These are phyloP conservation scores for Plasmodium cynomolgi DNA, from an alignment of 169 alveolate species.

Conservation along the genomic window DNA sequence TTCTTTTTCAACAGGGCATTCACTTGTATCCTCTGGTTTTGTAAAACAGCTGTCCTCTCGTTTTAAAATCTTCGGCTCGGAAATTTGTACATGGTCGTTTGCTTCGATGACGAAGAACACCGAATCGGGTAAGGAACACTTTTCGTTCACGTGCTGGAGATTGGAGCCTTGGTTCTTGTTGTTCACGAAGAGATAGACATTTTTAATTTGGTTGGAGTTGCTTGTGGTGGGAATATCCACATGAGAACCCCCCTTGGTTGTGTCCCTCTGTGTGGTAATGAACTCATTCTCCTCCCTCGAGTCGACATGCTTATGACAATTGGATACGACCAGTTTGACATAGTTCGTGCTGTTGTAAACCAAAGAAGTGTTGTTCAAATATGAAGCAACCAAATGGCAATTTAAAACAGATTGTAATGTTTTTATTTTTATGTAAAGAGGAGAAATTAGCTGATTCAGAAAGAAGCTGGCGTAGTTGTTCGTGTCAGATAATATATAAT, in stretches of 20 bases:
- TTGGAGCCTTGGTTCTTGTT: background rate
- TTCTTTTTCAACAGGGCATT: background rate
- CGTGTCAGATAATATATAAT: background rate
- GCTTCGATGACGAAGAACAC: conserved; percentile 22
- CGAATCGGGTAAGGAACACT: background rate
- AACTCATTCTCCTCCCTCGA: background rate
- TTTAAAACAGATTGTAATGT: conserved; percentile 29
- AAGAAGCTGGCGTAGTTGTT: conserved; percentile 23
- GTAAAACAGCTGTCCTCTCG: background rate
- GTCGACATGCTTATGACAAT: conserved; percentile 4
- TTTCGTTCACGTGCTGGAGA: background rate
- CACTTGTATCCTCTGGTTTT: background rate
- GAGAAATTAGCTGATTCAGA: conserved; percentile 40
- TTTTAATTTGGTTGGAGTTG: background rate
- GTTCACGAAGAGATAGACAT: background rate
- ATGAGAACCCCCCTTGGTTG: background rate
- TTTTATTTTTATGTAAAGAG: conserved; percentile 60
- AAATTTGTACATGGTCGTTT: conserved; percentile 7
- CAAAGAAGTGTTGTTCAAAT: conserved; percentile 42
- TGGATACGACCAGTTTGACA: conserved; percentile 20
- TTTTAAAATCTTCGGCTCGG: background rate
- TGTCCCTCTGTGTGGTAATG: background rate
- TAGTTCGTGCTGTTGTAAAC: conserved; percentile 41
- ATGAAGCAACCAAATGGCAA: conserved; percentile 24
- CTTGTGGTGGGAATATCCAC: background rate